phyloP scores from a whole-genome alignment of 352 stramenopile species.

The Globisporangium megalacanthum region DNA sequence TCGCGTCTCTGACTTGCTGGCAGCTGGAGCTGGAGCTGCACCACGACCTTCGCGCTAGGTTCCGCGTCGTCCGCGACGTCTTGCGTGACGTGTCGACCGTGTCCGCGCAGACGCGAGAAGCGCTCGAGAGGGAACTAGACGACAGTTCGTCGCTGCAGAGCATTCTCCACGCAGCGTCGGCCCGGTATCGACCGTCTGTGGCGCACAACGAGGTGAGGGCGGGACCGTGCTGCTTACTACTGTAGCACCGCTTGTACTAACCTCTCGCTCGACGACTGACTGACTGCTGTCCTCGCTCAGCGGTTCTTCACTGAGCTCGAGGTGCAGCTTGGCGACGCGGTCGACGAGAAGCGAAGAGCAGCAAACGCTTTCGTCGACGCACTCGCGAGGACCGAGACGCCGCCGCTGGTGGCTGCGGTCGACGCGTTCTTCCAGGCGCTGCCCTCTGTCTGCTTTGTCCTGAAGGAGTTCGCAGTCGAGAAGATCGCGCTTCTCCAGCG shows the following conservation, averaged over 20 bases:
- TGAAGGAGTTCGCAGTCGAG: conserved; percentile 35
- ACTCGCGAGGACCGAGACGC: conserved; percentile 16
- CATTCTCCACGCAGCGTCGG: conserved; percentile 18
- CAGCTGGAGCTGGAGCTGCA: conserved; percentile 22
- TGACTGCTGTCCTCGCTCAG: conserved; percentile 6
- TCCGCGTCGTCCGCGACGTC: conserved; percentile 21
- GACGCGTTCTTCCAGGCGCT: conserved; percentile 28
- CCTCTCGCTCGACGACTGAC: no score
- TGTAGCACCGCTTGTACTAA: not conserved
- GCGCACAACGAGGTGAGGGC: conserved; percentile 1
- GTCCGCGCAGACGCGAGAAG: conserved; percentile 12
- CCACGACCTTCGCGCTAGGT: conserved; percentile 19
- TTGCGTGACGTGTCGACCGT: conserved; percentile 18
- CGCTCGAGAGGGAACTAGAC: conserved; percentile 23
- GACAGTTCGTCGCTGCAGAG: conserved; percentile 18
- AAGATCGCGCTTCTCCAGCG: conserved; percentile 25
- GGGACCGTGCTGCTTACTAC: not conserved
- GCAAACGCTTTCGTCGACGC: conserved; percentile 35
- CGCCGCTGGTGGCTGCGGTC: conserved; percentile 17
- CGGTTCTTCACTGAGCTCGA: conserved; percentile 36
- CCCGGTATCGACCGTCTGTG: not conserved
- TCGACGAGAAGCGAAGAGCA: conserved; percentile 21
- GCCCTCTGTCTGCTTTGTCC: conserved; percentile 34
- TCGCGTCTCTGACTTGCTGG: not conserved
- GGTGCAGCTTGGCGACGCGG: conserved; percentile 31